Conservation (phyloP, 495 filamentous ascomycete genomes). For the Achaetomiella virescens region DNA sequence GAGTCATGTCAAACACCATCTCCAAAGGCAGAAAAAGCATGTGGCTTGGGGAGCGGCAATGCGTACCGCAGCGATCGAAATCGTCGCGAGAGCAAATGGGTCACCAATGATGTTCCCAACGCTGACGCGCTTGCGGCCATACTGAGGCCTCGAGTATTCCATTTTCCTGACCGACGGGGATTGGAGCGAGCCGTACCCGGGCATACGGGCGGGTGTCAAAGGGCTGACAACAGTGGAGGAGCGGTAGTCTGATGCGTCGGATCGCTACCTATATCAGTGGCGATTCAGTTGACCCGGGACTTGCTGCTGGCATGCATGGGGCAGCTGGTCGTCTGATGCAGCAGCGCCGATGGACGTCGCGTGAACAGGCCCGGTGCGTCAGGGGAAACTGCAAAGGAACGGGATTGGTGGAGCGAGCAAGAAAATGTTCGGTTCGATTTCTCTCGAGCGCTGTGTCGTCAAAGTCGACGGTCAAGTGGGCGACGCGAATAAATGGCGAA, state of each 20-base stretch:
- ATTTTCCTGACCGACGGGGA: conserved; percentile 79
- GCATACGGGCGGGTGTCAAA: conserved; percentile 48
- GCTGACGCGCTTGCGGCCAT: conserved; percentile 56
- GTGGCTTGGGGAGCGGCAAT: background rate
- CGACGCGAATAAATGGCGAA: background rate
- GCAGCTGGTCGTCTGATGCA: conserved; percentile 8
- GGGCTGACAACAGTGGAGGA: conserved; percentile 9
- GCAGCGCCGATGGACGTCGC: conserved; percentile 4
- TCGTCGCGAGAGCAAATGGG: conserved; percentile 90
- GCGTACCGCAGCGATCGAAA: conserved; percentile 85
- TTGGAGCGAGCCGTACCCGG: conserved; percentile 63
- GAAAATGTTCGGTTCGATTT: conserved; percentile 6
- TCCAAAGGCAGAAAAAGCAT: background rate
- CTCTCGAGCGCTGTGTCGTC: background rate
- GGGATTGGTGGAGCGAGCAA: conserved; percentile 14
- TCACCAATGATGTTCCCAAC: conserved; percentile 89
- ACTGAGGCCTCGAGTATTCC: conserved; percentile 55
- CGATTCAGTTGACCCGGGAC: conserved; percentile 24
- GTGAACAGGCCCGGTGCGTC: background rate
- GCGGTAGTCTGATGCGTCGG: conserved; percentile 8
- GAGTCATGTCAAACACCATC: conserved; percentile 21
- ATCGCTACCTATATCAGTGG: too few species aligned
- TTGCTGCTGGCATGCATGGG: conserved; percentile 17
- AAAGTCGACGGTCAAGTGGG: background rate
- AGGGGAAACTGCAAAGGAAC: conserved; percentile 5